phyloP scores from a whole-genome alignment of 108 stramenopile species.

The Pelagomonas calceolata region DNA sequence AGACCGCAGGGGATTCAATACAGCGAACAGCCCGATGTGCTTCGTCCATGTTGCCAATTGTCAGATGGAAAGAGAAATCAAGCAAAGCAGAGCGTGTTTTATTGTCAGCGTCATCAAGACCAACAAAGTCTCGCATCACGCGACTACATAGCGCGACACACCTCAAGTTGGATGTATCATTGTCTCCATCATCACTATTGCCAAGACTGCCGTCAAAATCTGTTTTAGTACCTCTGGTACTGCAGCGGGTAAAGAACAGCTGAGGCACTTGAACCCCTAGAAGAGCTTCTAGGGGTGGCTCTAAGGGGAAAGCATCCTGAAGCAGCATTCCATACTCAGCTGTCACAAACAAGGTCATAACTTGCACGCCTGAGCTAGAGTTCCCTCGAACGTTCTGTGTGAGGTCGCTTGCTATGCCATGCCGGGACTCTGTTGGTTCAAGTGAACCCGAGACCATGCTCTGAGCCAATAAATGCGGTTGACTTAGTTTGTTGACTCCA shows the following conservation, averaged over 20 bases:
- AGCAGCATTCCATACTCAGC: constrained; percentile 39
- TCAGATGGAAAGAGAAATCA: constrained; percentile 47
- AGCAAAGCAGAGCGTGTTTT: constrained; percentile 35
- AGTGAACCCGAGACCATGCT: too few species aligned
- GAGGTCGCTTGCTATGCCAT: too few species aligned
- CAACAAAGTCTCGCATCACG: constrained; percentile 53
- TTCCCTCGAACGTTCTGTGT: too few species aligned
- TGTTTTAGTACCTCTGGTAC: too few species aligned
- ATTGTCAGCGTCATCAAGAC: constrained; percentile 31
- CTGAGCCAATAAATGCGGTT: too few species aligned
- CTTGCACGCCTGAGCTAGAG: background rate
- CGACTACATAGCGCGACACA: constrained; percentile 5
- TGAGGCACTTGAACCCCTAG: constrained; percentile 45
- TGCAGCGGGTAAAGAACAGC: constrained; percentile 31
- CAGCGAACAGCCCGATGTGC: constrained; percentile 45
- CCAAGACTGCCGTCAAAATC: too few species aligned
- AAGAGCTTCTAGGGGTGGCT: constrained; percentile 24
- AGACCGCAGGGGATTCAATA: constrained; percentile 40
- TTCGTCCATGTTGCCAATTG: constrained; percentile 50
- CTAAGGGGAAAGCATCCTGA: constrained; percentile 38
- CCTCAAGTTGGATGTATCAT: too few species aligned
- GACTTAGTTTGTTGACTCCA: too few species aligned
- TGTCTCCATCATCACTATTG: background rate
- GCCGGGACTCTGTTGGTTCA: too few species aligned
- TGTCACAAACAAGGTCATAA: constrained; percentile 40